Evolutionary conservation across 345 rosid species (phyloP), one percentile per base, ranked within the genome.

Genomic region (Gossypium herbaceum): DNA sequence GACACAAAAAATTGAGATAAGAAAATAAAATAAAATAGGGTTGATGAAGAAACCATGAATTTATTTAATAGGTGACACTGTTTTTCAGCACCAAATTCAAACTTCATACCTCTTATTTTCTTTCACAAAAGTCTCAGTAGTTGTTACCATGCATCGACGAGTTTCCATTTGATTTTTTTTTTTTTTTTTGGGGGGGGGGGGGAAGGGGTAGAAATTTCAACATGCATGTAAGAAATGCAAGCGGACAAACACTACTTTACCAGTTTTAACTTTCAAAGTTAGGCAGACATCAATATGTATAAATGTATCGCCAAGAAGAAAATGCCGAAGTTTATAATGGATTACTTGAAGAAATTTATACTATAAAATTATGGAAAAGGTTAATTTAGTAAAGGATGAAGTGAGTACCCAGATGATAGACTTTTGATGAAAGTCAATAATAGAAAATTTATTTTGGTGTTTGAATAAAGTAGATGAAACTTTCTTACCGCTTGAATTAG

Each of bases 401-500:
- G 50, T 9, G 15, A 41, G 69, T 41, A 34, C 22, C 22, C 68
- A n/a, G 39, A 39, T 39, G 48, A 63, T 43, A 59, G 12, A 34
- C 47, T 0, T 4, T 4, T 11, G 50, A 50, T 50, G 54, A 3
- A 12, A 12, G 54, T 50, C 54, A 13, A 50, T 50, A 16, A 52
- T 52, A n/a, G 48, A 63, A 63, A n/a, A 3, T 64, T 64, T 51
- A 41, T n/a, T 41, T 64, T 41, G 25, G 41, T 64, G 12, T 64
- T 64, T 64, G 25, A 41, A 64, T n/a, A 64, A 63, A 64, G 50
- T 64, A 39, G 68, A 39, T 63, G 48, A 17, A 15, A 50, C 54
- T 1, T 11, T 12, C 54, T 50, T 50, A 3, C 6, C 17, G 13
- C 17, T 50, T 50, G 54, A 50, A 50, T 13, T 50, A 50, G 17